A percentile compares a stretch with the other conserved stretches of the same genome.
Evolutionary conservation across 2,329 filamentous ascomycete species (phyloP).

Genomic region (Xylaria hypoxylon): DNA sequence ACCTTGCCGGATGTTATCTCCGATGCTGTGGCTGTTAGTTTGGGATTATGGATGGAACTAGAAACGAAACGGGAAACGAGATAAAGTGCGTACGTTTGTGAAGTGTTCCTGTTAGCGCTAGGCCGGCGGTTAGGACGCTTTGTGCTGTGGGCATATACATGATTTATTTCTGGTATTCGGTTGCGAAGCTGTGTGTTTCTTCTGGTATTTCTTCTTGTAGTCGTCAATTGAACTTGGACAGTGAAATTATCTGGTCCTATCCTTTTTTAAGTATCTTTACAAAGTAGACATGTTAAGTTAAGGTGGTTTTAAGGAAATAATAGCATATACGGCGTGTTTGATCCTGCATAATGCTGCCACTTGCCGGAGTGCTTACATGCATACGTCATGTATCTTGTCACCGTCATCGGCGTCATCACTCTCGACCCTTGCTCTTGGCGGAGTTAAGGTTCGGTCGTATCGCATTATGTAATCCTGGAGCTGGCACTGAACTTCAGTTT

Average conservation of each 20-base stretch:
- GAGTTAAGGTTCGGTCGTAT: neutral
- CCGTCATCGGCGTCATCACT: constrained; percentile 6
- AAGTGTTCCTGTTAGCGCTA: constrained; percentile 44
- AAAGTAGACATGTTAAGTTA: neutral
- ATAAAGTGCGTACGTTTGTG: constrained; percentile 40
- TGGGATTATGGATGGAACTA: neutral
- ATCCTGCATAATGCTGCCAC: neutral
- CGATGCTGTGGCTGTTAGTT: constrained; percentile 36
- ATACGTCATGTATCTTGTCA: constrained; percentile 4
- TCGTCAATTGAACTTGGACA: neutral
- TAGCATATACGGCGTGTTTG: neutral
- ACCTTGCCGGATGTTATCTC: constrained; percentile 52
- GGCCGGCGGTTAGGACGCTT: constrained; percentile 46
- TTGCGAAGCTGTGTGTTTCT: neutral
- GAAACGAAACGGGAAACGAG: neutral
- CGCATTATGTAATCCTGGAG: neutral
- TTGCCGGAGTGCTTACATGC: neutral
- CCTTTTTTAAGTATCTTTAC: neutral
- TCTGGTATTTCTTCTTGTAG: neutral
- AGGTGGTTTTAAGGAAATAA: neutral
- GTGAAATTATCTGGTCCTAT: neutral
- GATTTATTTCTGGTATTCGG: constrained; percentile 4
- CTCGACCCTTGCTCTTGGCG: neutral
- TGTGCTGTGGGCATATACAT: constrained; percentile 50
- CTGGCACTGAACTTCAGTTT: neutral